These are phyloP conservation scores for Berberis thunbergii DNA, from an alignment of 164 flowering plant species.

Conservation along the genomic window DNA sequence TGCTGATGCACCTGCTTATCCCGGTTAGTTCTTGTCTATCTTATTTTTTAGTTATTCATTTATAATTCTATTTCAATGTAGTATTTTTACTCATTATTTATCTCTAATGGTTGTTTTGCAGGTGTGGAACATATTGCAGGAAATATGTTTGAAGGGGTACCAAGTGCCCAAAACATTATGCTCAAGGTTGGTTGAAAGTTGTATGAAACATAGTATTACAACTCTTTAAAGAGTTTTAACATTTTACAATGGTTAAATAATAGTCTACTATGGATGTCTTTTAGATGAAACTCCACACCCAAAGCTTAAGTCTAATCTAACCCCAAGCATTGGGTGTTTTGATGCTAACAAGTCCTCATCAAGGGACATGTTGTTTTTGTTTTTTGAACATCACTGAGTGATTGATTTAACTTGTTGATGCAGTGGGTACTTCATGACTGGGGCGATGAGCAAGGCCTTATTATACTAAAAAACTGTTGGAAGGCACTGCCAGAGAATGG, in stretches of 20 bases:
- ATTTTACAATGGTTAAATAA: no score
- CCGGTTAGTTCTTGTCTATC: constrained; percentile 3
- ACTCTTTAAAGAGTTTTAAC: no score
- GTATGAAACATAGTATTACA: no score
- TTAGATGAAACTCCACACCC: not conserved
- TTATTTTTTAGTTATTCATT: not conserved
- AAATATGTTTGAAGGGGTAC: constrained; percentile 10
- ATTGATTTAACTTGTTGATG: not conserved
- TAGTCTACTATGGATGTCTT: not conserved
- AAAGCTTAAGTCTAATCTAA: not conserved
- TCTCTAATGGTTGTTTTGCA: not conserved
- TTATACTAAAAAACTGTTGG: constrained; percentile 4
- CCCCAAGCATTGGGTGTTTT: not conserved
- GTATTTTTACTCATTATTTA: not conserved
- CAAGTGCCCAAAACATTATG: constrained; percentile 6
- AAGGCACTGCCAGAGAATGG: constrained; percentile 2
- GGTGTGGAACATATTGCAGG: constrained; percentile 11
- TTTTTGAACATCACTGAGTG: not conserved
- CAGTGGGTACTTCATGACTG: constrained; percentile 12
- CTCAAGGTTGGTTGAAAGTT: not conserved
- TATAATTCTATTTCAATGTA: not conserved
- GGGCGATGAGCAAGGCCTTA: constrained; percentile 1
- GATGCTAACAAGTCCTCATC: not conserved
- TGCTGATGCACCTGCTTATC: constrained; percentile 6
- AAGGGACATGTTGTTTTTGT: no score